These are phyloP conservation scores for Pythium monospermum DNA, from an alignment of 352 stramenopile genomes.

Conservation along the genomic window DNA sequence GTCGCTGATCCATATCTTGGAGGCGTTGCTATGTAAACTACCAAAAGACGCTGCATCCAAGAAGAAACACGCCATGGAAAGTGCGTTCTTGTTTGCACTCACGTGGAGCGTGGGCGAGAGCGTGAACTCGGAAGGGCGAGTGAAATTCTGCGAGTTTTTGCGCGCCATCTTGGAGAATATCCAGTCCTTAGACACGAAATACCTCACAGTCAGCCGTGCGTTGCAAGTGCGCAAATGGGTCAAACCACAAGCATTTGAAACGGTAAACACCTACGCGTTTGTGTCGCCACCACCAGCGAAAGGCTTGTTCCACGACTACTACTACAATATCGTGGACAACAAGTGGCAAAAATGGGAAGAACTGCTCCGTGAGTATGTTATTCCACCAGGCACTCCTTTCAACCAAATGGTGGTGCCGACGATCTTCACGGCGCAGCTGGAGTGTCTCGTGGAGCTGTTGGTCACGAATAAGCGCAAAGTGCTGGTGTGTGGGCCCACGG, in stretches of 20 bases:
- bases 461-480: conserved; percentile 79
- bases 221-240: conserved; percentile 81
- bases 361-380: conserved; percentile 80
- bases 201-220: conserved; percentile 64
- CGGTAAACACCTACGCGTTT: conserved; percentile 33
- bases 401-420: conserved; percentile 93
- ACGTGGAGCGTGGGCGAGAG: conserved; percentile 89
- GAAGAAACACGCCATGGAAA: conserved; percentile 64
- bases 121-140: conserved; percentile 61
- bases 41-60: conserved; percentile 64
- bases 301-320: conserved; percentile 81
- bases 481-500: conserved; percentile 90
- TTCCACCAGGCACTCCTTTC: conserved; percentile 82
- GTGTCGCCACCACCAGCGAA: conserved; percentile 57
- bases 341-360: conserved; percentile 93
- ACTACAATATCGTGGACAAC: conserved; percentile 73
- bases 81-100: conserved; percentile 88
- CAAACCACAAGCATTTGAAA: conserved; percentile 54
- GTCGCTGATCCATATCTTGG: conserved; percentile 83
- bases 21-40: conserved; percentile 70
- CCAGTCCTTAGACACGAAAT: conserved; percentile 61
- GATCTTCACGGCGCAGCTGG: conserved; percentile 89
- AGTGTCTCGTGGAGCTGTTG: conserved; percentile 84
- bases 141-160: conserved; percentile 80
- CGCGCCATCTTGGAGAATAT: conserved; percentile 75